A percentile compares a stretch with the other conserved stretches of the same genome.
phyloP scores from a whole-genome alignment of 805 yeast species.

The Millerozyma miso region DNA sequence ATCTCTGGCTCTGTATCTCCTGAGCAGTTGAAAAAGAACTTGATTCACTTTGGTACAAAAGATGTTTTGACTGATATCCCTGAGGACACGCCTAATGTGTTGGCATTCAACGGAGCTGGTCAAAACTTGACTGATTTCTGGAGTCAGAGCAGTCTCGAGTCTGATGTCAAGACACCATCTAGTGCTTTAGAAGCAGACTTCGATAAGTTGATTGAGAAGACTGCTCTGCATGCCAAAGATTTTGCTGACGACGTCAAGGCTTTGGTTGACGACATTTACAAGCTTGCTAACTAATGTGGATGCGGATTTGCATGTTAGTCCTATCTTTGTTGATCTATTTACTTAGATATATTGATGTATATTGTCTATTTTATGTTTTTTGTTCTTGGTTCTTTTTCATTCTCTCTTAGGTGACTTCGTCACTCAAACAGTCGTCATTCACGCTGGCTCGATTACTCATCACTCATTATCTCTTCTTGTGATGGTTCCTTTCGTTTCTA shows the following conservation, averaged over 20 bases:
- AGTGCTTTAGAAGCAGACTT: conserved; percentile 13
- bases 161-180: background rate
- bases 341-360: background rate
- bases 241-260: conserved; percentile 21
- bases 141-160: conserved; percentile 24
- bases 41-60: conserved; percentile 65
- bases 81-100: conserved; percentile 68
- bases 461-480: no score
- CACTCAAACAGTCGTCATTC: no score
- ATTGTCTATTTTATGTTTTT: background rate
- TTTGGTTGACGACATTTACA: conserved; percentile 24
- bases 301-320: background rate
- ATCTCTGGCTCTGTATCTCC: conserved; percentile 60
- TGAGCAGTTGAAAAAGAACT: conserved; percentile 69
- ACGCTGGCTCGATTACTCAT: no score
- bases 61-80: conserved; percentile 59
- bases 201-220: conserved; percentile 17
- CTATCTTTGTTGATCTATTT: background rate
- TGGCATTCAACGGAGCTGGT: conserved; percentile 82
- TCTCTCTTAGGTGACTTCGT: no score
- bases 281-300: conserved; percentile 2
- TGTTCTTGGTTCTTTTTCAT: no score
- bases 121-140: conserved; percentile 65
- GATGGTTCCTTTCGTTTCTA: no score
- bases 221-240: conserved; percentile 13